Evolutionary conservation across 2,329 filamentous ascomycete genomes (phyloP).

Genomic region (Cordyceps javanica): DNA sequence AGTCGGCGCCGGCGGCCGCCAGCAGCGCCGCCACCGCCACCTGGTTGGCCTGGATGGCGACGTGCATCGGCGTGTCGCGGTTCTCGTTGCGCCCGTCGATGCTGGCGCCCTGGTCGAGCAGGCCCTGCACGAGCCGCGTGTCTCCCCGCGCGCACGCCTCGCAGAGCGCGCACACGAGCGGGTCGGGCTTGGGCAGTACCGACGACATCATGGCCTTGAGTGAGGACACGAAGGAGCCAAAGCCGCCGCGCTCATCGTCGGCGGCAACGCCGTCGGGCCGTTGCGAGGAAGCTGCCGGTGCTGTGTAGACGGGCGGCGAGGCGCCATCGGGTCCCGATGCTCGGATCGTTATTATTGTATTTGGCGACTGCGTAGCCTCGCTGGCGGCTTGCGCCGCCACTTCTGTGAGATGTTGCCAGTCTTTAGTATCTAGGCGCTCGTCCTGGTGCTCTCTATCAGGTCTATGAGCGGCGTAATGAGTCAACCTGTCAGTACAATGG

Average conservation of each 20-base stretch:
- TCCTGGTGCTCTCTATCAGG: neutral
- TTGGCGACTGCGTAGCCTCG: neutral
- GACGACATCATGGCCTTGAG: conserved; percentile 7
- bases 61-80: conserved; percentile 19
- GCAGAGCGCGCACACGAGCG: conserved; percentile 5
- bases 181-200: conserved; percentile 3
- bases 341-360: neutral
- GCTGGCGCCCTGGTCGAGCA: conserved; percentile 20
- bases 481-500: too few relatives aligned
- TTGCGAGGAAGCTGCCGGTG: neutral
- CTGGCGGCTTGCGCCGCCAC: neutral
- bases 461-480: neutral
- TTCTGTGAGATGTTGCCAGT: neutral
- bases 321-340: neutral
- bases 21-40: conserved; percentile 21
- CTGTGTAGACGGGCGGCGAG: neutral
- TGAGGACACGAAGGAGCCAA: neutral
- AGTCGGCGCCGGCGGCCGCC: conserved; percentile 20
- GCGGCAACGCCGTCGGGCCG: neutral
- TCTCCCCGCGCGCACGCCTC: conserved; percentile 18
- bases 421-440: neutral
- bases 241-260: neutral
- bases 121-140: conserved; percentile 17
- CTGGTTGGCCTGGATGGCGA: conserved; percentile 18
- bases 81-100: conserved; percentile 21